Base-by-base conservation (phyloP, 1,284 basidiomycete genomes). In the Ganoderma leucocontextum region DNA sequence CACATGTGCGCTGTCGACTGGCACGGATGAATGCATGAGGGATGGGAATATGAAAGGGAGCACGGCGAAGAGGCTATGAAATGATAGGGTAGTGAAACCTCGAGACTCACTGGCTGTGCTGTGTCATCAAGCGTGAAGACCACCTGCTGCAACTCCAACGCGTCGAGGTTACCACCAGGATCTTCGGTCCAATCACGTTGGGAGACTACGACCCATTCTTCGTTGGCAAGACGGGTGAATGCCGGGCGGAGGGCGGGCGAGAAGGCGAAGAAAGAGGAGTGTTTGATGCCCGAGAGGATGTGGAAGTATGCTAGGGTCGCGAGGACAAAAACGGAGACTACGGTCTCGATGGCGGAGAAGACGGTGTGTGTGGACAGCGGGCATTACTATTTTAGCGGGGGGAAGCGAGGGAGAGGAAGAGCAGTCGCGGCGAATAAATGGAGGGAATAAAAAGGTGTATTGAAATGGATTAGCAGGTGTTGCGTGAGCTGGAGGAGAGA, bases 261-360 rank as follows among this genome's bases (percentile, higher is more conserved):
- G 0, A 89, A 82, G 0, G 88, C 87, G 67, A 92, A 86, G 80
- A 92, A 92, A 0, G 88, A 82, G 0, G 90, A 91, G 75, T 92
- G 87, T 70, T 95, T 95, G 78, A 97, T 91, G 57, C 94, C 93
- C 70, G 90, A 89, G 67, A 98, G 87, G 70, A 97, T 87, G 79
- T 96, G 94, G 79, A 98, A 97, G 81, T 98, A 98, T 62, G 93
- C 92, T 53, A 98, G 87, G 3, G 96, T 98, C 42, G 93, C 93
- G 69, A 96, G 80, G 77, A 96, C 89, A 78, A 91, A 95, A 81
- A 94, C 92, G 77, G 90, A 88, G 66, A 97, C 95, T 73, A 97
- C 94, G 29, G 93, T 92, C 80, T 98, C 96, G 67, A 92, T 91
- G 60, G 90, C 90, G 3, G 83, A 88, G 78, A 87, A 87, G 25